Evolutionary conservation across 495 filamentous ascomycete genomes (phyloP).

Genomic region (Letharia columbiana): DNA sequence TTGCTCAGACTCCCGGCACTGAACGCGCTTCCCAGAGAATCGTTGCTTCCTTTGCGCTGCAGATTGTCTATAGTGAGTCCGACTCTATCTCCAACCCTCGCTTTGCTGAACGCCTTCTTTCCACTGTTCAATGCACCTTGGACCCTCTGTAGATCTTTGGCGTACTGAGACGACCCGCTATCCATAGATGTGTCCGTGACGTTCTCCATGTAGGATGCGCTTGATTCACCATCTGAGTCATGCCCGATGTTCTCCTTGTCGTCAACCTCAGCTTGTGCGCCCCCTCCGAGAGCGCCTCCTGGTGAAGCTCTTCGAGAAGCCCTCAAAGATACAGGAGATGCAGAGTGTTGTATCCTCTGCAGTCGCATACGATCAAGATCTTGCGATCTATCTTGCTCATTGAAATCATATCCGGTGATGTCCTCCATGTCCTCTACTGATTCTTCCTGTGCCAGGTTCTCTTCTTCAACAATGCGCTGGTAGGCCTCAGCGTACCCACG

Average conservation of each 20-base stretch:
- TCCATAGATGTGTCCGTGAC: conserved; percentile 30
- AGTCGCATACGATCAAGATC: conserved; percentile 15
- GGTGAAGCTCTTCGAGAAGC: conserved; percentile 27
- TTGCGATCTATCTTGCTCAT: conserved; percentile 10
- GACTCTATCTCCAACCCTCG: conserved; percentile 30
- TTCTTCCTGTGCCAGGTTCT: conserved; percentile 34
- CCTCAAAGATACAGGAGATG: conserved; percentile 22
- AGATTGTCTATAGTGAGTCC: conserved; percentile 40
- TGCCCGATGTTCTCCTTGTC: conserved; percentile 18
- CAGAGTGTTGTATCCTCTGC: conserved; percentile 16
- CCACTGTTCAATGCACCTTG: conserved; percentile 35
- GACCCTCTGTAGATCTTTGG: conserved; percentile 40
- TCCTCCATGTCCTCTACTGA: conserved; percentile 23
- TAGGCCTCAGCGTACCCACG: conserved; percentile 39
- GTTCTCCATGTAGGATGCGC: conserved; percentile 30
- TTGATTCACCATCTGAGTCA: conserved; percentile 21
- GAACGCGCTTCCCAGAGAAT: conserved; percentile 26
- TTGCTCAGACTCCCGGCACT: conserved; percentile 30
- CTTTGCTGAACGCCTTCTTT: conserved; percentile 42
- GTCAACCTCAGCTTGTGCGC: conserved; percentile 9
- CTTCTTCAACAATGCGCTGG: conserved; percentile 38
- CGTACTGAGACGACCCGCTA: conserved; percentile 33
- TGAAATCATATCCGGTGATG: conserved; percentile 14
- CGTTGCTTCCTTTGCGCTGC: conserved; percentile 32
- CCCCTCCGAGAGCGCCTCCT: conserved; percentile 20